Evolutionary conservation across 2,329 filamentous ascomycete species (phyloP).

Genomic region (Verruconis gallopava): DNA sequence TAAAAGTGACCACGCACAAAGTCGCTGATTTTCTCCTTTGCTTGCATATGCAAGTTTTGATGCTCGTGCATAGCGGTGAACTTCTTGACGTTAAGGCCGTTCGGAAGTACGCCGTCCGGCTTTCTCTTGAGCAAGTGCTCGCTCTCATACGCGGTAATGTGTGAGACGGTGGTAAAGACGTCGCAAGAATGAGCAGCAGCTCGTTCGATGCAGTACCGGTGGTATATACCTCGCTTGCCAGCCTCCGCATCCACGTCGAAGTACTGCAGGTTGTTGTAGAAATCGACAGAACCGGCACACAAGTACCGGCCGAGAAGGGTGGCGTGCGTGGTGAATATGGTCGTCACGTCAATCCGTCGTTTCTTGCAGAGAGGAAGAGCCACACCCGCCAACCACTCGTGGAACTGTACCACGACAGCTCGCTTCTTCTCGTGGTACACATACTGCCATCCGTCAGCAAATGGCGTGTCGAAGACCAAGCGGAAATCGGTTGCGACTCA

Average conservation of each 20-base stretch:
- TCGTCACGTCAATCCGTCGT: conserved; percentile 89
- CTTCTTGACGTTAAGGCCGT: conserved; percentile 95
- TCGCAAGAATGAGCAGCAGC: conserved; percentile 84
- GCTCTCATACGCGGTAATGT: conserved; percentile 96
- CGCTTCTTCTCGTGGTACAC: conserved; percentile 83
- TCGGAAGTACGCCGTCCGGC: conserved; percentile 89
- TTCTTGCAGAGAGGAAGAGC: conserved; percentile 85
- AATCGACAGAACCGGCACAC: conserved; percentile 93
- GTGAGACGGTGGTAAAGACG: conserved; percentile 96
- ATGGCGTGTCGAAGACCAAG: neutral
- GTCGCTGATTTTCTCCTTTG: conserved; percentile 96
- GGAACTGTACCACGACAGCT: conserved; percentile 94
- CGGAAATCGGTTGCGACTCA: conserved; percentile 37
- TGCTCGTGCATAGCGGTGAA: conserved; percentile 98
- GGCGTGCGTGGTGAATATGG: conserved; percentile 96
- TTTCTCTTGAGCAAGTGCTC: conserved; percentile 96
- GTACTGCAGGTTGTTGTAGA: conserved; percentile 96
- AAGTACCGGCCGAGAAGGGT: conserved; percentile 91
- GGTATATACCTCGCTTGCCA: conserved; percentile 95
- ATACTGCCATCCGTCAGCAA: no score
- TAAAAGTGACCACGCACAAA: conserved; percentile 98
- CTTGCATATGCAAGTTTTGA: conserved; percentile 91
- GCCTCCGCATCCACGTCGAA: conserved; percentile 96
- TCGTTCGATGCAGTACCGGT: conserved; percentile 95
- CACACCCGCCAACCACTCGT: conserved; percentile 96